A percentile compares a stretch with the other conserved stretches of the same genome.
Conservation (phyloP, 169 alveolate species). For the Plasmodium adleri region DNA sequence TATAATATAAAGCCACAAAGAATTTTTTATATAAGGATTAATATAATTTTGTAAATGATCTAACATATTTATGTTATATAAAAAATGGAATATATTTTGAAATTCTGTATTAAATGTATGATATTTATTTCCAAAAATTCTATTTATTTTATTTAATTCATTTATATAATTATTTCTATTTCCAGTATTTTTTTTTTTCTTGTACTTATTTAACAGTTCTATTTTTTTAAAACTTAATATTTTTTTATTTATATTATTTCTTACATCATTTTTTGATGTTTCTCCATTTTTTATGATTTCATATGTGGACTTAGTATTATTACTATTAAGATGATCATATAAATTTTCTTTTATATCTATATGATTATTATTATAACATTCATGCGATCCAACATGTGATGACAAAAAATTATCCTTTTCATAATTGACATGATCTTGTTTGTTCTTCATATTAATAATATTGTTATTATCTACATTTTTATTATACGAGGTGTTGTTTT, state of each 20-base stretch:
- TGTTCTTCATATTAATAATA: background rate
- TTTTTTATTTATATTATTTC: constrained; percentile 3
- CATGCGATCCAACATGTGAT: background rate
- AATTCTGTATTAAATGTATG: constrained; percentile 15
- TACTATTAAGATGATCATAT: background rate
- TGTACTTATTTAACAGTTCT: constrained; percentile 13
- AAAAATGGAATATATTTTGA: constrained; percentile 12
- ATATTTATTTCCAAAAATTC: constrained; percentile 51
- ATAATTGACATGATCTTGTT: background rate
- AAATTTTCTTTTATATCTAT: background rate
- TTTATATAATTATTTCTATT: constrained; percentile 50
- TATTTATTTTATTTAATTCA: constrained; percentile 54
- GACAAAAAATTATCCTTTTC: background rate
- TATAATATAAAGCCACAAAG: constrained; percentile 56
- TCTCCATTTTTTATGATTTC: background rate
- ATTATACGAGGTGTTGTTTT: background rate
- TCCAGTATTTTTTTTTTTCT: constrained; percentile 58
- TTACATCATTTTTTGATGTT: no score
- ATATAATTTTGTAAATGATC: constrained; percentile 19
- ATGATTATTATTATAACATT: background rate
- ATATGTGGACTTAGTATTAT: background rate
- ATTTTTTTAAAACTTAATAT: constrained; percentile 35
- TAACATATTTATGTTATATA: constrained; percentile 18
- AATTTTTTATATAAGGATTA: constrained; percentile 60
- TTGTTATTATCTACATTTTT: background rate